phyloP scores from a whole-genome alignment of 441 rosid genomes.

The Melastoma candidum region DNA sequence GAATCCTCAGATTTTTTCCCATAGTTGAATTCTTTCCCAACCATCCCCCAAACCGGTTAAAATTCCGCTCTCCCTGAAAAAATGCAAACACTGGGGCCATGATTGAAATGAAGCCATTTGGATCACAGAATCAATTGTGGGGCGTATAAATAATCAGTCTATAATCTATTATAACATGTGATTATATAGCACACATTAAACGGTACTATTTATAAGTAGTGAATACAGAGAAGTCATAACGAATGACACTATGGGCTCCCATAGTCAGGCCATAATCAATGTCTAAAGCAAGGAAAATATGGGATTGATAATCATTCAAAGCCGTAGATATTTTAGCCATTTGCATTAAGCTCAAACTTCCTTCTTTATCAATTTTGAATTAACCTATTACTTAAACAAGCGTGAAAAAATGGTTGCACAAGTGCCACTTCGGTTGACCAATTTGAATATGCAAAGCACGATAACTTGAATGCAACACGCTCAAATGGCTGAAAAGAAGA shows the following conservation, averaged over 20 bases:
- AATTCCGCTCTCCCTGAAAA: constrained; percentile 88
- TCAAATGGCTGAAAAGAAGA: background rate
- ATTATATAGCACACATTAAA: too few relatives aligned
- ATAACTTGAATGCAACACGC: background rate
- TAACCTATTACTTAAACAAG: too few relatives aligned
- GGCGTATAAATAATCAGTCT: too few relatives aligned
- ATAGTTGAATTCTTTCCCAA: constrained; percentile 89
- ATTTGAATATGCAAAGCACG: background rate
- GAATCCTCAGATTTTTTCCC: constrained; percentile 75
- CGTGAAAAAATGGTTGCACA: too few relatives aligned
- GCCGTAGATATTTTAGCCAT: background rate
- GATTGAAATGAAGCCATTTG: background rate
- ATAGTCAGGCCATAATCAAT: too few relatives aligned
- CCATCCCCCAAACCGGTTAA: constrained; percentile 96
- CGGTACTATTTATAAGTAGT: too few relatives aligned
- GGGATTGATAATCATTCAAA: background rate
- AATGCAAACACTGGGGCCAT: constrained; percentile 1
- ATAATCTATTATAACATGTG: too few relatives aligned
- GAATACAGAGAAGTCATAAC: too few relatives aligned
- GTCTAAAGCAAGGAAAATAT: too few relatives aligned
- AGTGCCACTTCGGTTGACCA: too few relatives aligned
- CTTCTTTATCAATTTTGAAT: background rate
- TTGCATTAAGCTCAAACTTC: constrained; percentile 2
- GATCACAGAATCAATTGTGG: too few relatives aligned
- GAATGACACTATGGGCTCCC: too few relatives aligned